A percentile compares a stretch with the other conserved stretches of the same genome.
Evolutionary conservation across 495 filamentous ascomycete genomes (phyloP).

Genomic region (Penicillium dipodomyicola): DNA sequence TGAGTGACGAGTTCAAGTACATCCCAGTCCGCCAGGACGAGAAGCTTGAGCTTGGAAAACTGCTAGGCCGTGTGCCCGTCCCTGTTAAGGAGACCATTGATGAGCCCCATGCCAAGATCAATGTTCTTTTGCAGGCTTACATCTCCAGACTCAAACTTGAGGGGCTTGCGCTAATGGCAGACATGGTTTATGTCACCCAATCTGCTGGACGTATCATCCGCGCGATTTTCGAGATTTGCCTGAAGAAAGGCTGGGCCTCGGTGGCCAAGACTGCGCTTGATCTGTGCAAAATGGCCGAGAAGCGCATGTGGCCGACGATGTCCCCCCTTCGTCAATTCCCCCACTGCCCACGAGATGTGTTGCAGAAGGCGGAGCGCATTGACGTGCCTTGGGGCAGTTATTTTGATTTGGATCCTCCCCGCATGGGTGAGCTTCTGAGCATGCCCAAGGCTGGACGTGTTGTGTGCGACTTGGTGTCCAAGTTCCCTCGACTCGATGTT

Average conservation of each 20-base stretch:
- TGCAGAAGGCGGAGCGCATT: constrained; percentile 89
- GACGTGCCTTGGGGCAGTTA: constrained; percentile 92
- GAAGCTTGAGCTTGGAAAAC: constrained; percentile 91
- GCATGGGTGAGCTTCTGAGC: constrained; percentile 94
- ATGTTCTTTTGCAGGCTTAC: constrained; percentile 95
- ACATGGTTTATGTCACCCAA: constrained; percentile 98
- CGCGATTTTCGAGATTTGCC: constrained; percentile 91
- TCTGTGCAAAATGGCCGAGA: constrained; percentile 98
- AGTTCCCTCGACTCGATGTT: constrained; percentile 89
- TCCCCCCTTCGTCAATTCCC: constrained; percentile 90
- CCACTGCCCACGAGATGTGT: constrained; percentile 74
- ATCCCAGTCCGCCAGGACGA: constrained; percentile 97
- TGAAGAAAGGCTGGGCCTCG: constrained; percentile 94
- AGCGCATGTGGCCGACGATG: constrained; percentile 99
- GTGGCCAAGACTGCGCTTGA: constrained; percentile 92
- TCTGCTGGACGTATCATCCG: constrained; percentile 94
- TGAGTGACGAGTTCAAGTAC: constrained; percentile 98
- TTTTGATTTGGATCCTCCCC: constrained; percentile 92
- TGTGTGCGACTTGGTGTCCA: constrained; percentile 81
- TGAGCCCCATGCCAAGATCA: constrained; percentile 97
- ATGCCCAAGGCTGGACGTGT: constrained; percentile 85
- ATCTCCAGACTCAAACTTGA: constrained; percentile 94
- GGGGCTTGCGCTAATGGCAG: constrained; percentile 93
- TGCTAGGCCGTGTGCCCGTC: constrained; percentile 85
- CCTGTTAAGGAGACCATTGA: constrained; percentile 98